These are phyloP conservation scores for Chytriomyces sp. DNA, from an alignment of 192 early-diverging fungal species.

Conservation along the genomic window DNA sequence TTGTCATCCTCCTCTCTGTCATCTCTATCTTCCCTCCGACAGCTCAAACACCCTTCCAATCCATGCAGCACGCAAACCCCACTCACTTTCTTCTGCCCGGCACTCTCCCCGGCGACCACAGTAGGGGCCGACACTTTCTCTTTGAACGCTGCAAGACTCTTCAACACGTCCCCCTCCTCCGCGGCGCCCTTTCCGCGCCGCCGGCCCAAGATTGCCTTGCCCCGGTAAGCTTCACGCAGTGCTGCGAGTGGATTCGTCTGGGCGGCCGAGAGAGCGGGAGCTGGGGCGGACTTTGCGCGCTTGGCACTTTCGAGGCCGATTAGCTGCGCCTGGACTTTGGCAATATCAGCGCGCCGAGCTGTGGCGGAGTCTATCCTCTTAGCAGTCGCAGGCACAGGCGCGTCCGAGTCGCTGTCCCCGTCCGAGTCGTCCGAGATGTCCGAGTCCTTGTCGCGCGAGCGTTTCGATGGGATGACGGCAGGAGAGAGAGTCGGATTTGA, in stretches of 20 bases:
- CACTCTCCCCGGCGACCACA: not conserved
- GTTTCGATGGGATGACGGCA: no score
- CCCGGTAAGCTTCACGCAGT: constrained; percentile 32
- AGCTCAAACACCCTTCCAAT: constrained; percentile 70
- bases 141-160: constrained; percentile 25
- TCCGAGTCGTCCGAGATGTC: no score
- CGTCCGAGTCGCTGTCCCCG: constrained; percentile 1
- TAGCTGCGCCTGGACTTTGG: constrained; percentile 69
- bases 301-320: constrained; percentile 50
- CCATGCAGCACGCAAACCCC: constrained; percentile 69
- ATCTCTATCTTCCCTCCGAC: constrained; percentile 56
- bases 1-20: constrained; percentile 51
- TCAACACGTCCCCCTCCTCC: constrained; percentile 14
- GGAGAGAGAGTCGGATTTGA: no score
- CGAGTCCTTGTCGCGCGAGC: no score
- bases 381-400: not conserved
- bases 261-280: constrained; percentile 26
- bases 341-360: constrained; percentile 57
- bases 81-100: constrained; percentile 25
- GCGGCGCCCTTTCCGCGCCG: constrained; percentile 2
- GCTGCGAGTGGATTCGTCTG: constrained; percentile 36
- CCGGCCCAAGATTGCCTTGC: constrained; percentile 17
- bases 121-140: not conserved
- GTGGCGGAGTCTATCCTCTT: no score
- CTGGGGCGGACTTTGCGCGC: constrained; percentile 1